Conservation (phyloP, 805 yeast genomes). For the Yueomyces sp. region DNA sequence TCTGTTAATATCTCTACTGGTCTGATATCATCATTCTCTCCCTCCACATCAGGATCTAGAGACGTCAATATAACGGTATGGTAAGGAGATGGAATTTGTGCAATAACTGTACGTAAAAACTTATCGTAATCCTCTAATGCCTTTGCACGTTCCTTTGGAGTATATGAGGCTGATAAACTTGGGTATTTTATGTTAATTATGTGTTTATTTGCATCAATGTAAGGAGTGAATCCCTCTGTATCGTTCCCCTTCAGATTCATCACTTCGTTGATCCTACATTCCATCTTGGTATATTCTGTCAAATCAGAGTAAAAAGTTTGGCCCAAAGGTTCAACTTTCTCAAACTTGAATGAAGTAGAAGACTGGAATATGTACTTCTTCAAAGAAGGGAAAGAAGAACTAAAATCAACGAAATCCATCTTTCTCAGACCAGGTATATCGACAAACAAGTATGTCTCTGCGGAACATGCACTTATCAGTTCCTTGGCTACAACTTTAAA, state of each 20-base stretch:
- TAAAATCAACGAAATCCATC: slow-evolving; percentile 32
- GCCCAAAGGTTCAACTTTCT: slow-evolving; percentile 28
- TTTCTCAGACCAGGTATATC: slow-evolving; percentile 39
- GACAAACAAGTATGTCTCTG: slow-evolving; percentile 45
- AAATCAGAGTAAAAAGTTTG: slow-evolving; percentile 10
- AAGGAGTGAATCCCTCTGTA: slow-evolving; percentile 36
- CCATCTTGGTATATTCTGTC: slow-evolving; percentile 6
- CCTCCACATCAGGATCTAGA: slow-evolving; percentile 11
- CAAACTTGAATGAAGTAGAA: slow-evolving; percentile 50
- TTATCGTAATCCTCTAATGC: slow-evolving; percentile 28
- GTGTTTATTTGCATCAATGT: slow-evolving; percentile 50
- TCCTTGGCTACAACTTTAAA: slow-evolving; percentile 21
- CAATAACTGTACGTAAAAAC: slow-evolving; percentile 39
- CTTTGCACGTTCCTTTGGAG: background rate
- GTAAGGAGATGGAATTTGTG: slow-evolving; percentile 64
- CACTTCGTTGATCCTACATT: slow-evolving; percentile 15
- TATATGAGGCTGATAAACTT: slow-evolving; percentile 21
- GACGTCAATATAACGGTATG: slow-evolving; percentile 49
- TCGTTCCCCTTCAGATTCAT: slow-evolving; percentile 22
- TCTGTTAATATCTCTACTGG: slow-evolving; percentile 39
- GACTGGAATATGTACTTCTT: slow-evolving; percentile 39
- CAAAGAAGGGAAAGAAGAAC: slow-evolving; percentile 32
- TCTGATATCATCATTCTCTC: slow-evolving; percentile 10
- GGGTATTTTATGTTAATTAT: slow-evolving; percentile 48
- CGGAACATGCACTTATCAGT: slow-evolving; percentile 30